Percentiles rank a stretch among this genome's conserved stretches.
Evolutionary conservation across 2,329 filamentous ascomycete genomes (phyloP).

Genomic region (Claviceps fusiformis): DNA sequence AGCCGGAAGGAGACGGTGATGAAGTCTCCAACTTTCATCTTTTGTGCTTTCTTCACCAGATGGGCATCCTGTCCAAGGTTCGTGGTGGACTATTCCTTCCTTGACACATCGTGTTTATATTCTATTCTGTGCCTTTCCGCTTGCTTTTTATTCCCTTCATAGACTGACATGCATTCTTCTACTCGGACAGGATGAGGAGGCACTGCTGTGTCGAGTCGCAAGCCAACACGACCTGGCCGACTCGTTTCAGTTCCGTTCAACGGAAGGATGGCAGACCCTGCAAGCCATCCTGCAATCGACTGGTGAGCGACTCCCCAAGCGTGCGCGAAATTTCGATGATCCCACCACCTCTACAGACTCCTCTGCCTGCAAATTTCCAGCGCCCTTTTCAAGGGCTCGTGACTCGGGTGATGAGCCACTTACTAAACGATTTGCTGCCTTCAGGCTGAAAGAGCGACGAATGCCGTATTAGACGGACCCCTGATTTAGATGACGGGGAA

Average conservation of each 20-base stretch:
- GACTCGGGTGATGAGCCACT: slow-evolving; percentile 40
- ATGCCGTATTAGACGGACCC: neutral
- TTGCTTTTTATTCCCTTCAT: neutral
- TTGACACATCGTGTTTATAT: neutral
- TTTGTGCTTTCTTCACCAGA: slow-evolving; percentile 69
- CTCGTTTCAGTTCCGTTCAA: slow-evolving; percentile 70
- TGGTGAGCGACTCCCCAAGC: slow-evolving; percentile 91
- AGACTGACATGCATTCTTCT: neutral
- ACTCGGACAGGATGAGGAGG: slow-evolving; percentile 63
- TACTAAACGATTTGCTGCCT: slow-evolving; percentile 54
- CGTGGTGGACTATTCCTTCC: slow-evolving; percentile 10
- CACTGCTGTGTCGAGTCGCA: slow-evolving; percentile 73
- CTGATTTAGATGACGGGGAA: neutral
- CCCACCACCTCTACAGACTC: slow-evolving; percentile 12
- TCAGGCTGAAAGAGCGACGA: slow-evolving; percentile 42
- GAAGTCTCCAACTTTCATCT: slow-evolving; percentile 88
- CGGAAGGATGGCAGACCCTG: slow-evolving; percentile 86
- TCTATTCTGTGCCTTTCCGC: too few relatives aligned
- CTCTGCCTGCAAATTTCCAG: slow-evolving; percentile 10
- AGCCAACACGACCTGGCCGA: slow-evolving; percentile 69
- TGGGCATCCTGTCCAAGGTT: slow-evolving; percentile 79
- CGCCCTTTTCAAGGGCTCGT: slow-evolving; percentile 6
- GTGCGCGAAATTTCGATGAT: slow-evolving; percentile 31
- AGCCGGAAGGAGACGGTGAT: slow-evolving; percentile 46
- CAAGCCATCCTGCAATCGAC: slow-evolving; percentile 88